phyloP scores from a whole-genome alignment of 169 alveolate genomes.

The Haemoproteus tartakovskyi region DNA sequence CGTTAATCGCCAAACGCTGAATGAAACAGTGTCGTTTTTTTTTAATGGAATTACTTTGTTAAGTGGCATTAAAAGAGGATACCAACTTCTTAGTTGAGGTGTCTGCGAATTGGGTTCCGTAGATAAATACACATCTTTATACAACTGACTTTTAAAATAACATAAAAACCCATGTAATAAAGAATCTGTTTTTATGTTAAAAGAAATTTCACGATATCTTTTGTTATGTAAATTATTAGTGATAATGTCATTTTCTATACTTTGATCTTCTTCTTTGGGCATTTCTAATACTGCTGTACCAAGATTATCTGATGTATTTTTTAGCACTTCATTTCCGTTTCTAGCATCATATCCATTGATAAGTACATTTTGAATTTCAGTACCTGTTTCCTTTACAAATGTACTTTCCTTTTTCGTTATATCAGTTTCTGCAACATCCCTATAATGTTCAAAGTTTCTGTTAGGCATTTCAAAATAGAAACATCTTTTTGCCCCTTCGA shows the following conservation, averaged over 20 bases:
- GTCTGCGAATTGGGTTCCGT: constrained; percentile 70
- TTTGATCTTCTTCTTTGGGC: no score
- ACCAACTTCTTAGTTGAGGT: constrained; percentile 73
- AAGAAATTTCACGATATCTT: constrained; percentile 67
- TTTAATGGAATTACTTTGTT: constrained; percentile 63
- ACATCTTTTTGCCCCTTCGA: constrained; percentile 67
- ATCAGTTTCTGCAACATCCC: no score
- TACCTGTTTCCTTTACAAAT: neutral
- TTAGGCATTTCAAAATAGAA: constrained; percentile 13
- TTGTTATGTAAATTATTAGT: constrained; percentile 66
- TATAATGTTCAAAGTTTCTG: neutral
- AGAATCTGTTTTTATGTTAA: constrained; percentile 65
- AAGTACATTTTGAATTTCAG: no score
- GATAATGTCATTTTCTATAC: no score
- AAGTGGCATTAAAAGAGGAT: constrained; percentile 78
- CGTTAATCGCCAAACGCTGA: constrained; percentile 76
- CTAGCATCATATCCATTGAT: no score
- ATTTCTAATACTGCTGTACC: no score
- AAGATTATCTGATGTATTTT: no score
- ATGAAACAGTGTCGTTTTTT: constrained; percentile 62
- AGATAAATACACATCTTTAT: constrained; percentile 70
- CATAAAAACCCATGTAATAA: constrained; percentile 78
- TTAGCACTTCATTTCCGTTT: no score
- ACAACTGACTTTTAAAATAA: constrained; percentile 70
- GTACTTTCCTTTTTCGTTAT: no score